Conservation (phyloP, 2,329 filamentous ascomycete genomes). For the Phyllosticta ampelicida region DNA sequence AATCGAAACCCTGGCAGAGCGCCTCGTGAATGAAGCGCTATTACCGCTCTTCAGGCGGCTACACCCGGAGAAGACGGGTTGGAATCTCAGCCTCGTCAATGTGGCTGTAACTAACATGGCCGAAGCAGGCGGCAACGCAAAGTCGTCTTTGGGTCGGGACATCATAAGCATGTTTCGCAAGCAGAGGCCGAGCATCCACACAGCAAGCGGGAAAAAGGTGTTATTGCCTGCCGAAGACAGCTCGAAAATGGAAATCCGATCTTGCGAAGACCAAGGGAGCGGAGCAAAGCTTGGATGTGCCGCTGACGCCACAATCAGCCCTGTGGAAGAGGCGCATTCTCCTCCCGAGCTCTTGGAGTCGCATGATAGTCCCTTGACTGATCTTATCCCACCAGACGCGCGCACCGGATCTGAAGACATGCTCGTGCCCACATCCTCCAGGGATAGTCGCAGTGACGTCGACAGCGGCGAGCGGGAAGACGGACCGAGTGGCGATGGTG, state of each 20-base stretch:
- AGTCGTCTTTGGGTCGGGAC: slow-evolving; percentile 50
- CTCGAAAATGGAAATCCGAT: not conserved
- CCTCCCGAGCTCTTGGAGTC: not conserved
- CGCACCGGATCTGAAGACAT: slow-evolving; percentile 23
- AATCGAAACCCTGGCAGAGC: slow-evolving; percentile 51
- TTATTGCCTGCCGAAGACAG: slow-evolving; percentile 14
- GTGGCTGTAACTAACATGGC: slow-evolving; percentile 80
- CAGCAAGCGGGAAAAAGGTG: slow-evolving; percentile 43
- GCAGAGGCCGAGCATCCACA: slow-evolving; percentile 61
- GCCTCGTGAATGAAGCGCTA: slow-evolving; percentile 57
- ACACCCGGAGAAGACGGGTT: slow-evolving; percentile 56
- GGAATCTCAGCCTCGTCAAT: slow-evolving; percentile 78
- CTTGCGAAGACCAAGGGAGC: slow-evolving; percentile 1
- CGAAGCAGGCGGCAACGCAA: slow-evolving; percentile 34
- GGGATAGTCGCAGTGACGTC: slow-evolving; percentile 13
- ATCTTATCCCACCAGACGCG: not conserved
- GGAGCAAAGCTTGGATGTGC: not conserved
- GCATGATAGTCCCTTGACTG: not conserved
- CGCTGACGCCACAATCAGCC: not conserved
- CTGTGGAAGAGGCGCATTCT: not conserved
- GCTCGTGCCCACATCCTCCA: slow-evolving; percentile 17
- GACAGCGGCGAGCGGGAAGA: slow-evolving; percentile 14
- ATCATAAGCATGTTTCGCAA: slow-evolving; percentile 72
- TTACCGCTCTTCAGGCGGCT: slow-evolving; percentile 64
- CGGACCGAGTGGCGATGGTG: slow-evolving; percentile 16